Percentiles rank a stretch among this genome's conserved stretches.
These are phyloP conservation scores for Coemansia sp. DNA, from an alignment of 192 early-diverging fungal species.

Conservation along the genomic window DNA sequence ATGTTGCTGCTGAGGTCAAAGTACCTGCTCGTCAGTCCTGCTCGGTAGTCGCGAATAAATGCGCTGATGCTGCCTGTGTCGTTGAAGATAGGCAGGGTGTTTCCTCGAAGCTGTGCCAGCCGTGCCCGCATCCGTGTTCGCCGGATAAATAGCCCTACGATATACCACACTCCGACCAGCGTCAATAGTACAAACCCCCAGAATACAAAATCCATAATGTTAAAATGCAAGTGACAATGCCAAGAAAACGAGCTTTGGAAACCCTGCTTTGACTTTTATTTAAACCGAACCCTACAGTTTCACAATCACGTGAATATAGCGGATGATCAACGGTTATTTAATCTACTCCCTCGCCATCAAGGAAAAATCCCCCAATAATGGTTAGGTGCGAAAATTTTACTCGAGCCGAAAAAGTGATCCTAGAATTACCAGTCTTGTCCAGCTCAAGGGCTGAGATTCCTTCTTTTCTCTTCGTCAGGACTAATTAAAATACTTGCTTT, in stretches of 20 bases:
- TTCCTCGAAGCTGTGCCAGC: conserved; percentile 17
- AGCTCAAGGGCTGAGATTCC: conserved; percentile 19
- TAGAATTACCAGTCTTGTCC: conserved; percentile 7
- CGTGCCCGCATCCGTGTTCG: conserved; percentile 36
- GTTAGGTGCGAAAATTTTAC: conserved; percentile 35
- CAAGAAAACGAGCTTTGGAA: background rate
- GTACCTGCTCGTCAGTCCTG: conserved; percentile 42
- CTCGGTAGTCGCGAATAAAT: conserved; percentile 42
- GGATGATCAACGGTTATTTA: no score
- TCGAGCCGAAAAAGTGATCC: conserved; percentile 4
- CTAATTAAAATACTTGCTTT: conserved; percentile 13
- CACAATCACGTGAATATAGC: background rate
- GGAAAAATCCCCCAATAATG: no score
- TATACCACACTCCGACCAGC: conserved; percentile 40
- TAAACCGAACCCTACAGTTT: background rate
- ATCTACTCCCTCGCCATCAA: no score
- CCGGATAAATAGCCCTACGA: conserved; percentile 37
- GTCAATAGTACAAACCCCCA: conserved; percentile 32
- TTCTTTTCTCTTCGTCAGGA: conserved; percentile 51
- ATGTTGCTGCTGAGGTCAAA: conserved; percentile 53
- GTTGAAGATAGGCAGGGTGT: conserved; percentile 16
- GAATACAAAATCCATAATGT: conserved; percentile 33
- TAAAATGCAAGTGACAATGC: conserved; percentile 9
- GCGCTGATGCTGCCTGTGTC: conserved; percentile 9
- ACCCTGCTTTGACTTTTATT: background rate